phyloP scores from a whole-genome alignment of 2,329 filamentous ascomycete species.

The Trichoderma harzianum region DNA sequence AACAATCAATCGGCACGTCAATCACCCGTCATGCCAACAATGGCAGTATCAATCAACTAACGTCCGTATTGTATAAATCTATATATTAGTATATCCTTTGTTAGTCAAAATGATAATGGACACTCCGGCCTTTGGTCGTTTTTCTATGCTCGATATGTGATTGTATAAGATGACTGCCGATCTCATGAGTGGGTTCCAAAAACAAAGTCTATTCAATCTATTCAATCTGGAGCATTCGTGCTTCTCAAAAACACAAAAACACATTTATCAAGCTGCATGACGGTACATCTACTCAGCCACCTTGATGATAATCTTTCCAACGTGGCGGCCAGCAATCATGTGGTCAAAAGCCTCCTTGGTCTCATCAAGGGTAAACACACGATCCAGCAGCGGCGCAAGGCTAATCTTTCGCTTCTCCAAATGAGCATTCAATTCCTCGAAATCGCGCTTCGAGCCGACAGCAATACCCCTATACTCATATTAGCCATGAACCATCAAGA shows the following conservation, averaged over 20 bases:
- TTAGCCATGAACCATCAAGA: neutral
- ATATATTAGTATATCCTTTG: neutral
- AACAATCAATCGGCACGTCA: neutral
- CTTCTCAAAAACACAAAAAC: neutral
- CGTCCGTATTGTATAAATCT: neutral
- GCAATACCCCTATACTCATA: neutral
- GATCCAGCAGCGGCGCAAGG: neutral
- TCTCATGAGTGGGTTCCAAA: neutral
- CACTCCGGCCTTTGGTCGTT: no score
- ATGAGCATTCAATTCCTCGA: neutral
- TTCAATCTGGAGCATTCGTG: neutral
- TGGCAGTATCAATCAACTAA: neutral
- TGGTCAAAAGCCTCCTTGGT: neutral
- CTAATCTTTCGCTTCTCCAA: neutral
- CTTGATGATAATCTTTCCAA: slow-evolving; percentile 2
- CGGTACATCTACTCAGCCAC: neutral
- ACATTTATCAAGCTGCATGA: neutral
- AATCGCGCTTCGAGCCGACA: neutral
- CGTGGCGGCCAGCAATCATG: neutral
- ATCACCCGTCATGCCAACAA: neutral
- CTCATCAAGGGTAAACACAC: neutral
- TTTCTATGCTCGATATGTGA: no score
- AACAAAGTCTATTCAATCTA: neutral
- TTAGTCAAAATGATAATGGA: neutral
- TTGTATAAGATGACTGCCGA: neutral